Evolutionary conservation across 2,329 filamentous ascomycete genomes (phyloP), one percentile per base, ranked within the genome.

Genomic region (Akanthomyces muscarius): DNA sequence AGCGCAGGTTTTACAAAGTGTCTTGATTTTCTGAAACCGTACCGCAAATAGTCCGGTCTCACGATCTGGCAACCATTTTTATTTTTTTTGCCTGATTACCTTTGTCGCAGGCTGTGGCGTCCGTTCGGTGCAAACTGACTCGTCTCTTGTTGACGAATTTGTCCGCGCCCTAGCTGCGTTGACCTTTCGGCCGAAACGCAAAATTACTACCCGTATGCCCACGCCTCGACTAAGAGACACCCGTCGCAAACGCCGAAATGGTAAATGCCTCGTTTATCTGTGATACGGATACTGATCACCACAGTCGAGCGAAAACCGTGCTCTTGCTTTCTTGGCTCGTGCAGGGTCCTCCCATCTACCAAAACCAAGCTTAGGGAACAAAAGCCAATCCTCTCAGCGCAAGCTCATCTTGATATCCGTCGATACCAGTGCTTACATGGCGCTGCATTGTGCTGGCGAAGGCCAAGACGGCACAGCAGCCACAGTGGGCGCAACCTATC

Each of bases 401-500:
- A 36, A 11, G 33, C 28, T 16, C 45, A 51, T 51, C 56, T 51
- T 52, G 57, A 44, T 47, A n/a, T 44, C 21, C 23, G 21, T 8
- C 36, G 47, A 51, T 42, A 33, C 13, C 47, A 60, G 57, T 42
- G 57, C 57, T 60, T 60, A 52, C 28, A 52, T 42, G 47, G 56
- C 33, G 47, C 23, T 16, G 38, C 30, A 25, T n/a, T 58, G 55
- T 25, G 4, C 21, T 50, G 47, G 18, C 21, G 25, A 23, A 5
- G 36, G 57, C 50, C 48, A 61, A 61, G 58, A 53, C 50, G 58
- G 58, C 48, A 18, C 33, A 30, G 23, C 48, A 53, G 58, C 58
- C 58, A 61, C 58, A 61, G 48, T 41, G 56, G 56, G 45, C 56
- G 16, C 52, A 13, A 30, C 16, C 28, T 8, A 61, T 61, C 58